phyloP scores from a whole-genome alignment of 2,329 filamentous ascomycete species.

The Paraphaeosphaeria sporulosa region DNA sequence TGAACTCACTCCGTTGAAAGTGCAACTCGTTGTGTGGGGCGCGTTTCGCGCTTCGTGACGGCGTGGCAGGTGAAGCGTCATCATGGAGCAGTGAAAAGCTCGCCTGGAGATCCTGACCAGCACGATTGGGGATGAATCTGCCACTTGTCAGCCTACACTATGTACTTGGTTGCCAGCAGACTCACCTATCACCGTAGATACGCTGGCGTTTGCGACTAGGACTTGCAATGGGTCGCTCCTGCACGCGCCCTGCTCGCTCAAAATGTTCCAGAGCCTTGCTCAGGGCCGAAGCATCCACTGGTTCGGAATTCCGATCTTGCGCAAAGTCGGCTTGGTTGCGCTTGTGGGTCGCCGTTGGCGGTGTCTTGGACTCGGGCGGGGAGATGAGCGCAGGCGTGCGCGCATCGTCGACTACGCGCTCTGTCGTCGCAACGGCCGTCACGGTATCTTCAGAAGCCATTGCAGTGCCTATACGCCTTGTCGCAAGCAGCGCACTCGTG shows the following conservation, averaged over 20 bases:
- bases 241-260: conserved; percentile 64
- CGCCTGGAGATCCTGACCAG: conserved; percentile 90
- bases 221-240: conserved; percentile 69
- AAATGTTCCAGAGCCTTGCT: conserved; percentile 68
- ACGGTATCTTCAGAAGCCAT: conserved; percentile 30
- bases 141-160: neutral
- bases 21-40: conserved; percentile 89
- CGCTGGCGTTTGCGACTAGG: conserved; percentile 74
- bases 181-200: conserved; percentile 64
- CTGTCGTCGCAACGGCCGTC: conserved; percentile 25
- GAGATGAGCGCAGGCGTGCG: conserved; percentile 59
- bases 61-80: conserved; percentile 90
- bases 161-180: neutral
- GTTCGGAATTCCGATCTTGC: conserved; percentile 56
- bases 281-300: conserved; percentile 66
- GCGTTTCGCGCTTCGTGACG: conserved; percentile 83
- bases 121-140: conserved; percentile 94
- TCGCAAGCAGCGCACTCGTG: neutral
- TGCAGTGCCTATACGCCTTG: conserved; percentile 21
- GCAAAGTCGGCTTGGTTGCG: conserved; percentile 49
- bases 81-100: conserved; percentile 93
- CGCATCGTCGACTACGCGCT: conserved; percentile 34
- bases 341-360: conserved; percentile 63
- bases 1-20: conserved; percentile 77
- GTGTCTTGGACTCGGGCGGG: conserved; percentile 67